Evolutionary conservation across 2,329 filamentous ascomycete genomes (phyloP).

Genomic region (Verticillium alfalfae): DNA sequence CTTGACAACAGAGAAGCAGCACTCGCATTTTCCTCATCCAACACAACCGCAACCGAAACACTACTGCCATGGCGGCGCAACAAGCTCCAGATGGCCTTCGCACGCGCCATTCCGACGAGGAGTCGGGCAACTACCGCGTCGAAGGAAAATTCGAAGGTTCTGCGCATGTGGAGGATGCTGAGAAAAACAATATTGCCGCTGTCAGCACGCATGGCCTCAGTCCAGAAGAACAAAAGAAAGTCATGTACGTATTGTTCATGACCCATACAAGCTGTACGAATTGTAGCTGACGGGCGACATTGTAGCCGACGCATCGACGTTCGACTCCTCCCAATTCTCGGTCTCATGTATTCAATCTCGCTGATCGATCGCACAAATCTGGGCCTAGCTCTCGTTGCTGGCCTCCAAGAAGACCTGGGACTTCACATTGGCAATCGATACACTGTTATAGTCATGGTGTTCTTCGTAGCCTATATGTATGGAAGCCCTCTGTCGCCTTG

Average conservation of each 20-base stretch:
- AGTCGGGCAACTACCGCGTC: conserved; percentile 1
- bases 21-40: background rate
- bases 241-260: conserved; percentile 1
- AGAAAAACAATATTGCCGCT: background rate
- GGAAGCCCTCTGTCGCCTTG: background rate
- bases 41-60: too few relatives aligned
- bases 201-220: background rate
- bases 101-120: conserved; percentile 1
- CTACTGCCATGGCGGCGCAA: background rate
- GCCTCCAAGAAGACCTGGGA: conserved; percentile 9
- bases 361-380: conserved; percentile 13
- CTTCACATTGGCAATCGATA: conserved; percentile 10
- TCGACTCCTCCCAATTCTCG: conserved; percentile 29
- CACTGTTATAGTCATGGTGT: conserved; percentile 12
- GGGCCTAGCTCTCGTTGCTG: conserved; percentile 10
- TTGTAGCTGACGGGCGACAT: background rate
- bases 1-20: background rate
- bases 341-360: conserved; percentile 12
- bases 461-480: conserved; percentile 17
- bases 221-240: conserved; percentile 4
- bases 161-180: background rate
- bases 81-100: background rate
- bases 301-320: conserved; percentile 20
- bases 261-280: background rate
- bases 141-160: conserved; percentile 3